A percentile compares a stretch with the other conserved stretches of the same genome.
Evolutionary conservation across 2,329 filamentous ascomycete genomes (phyloP).

Genomic region (Aspergillus pseudoterreus): DNA sequence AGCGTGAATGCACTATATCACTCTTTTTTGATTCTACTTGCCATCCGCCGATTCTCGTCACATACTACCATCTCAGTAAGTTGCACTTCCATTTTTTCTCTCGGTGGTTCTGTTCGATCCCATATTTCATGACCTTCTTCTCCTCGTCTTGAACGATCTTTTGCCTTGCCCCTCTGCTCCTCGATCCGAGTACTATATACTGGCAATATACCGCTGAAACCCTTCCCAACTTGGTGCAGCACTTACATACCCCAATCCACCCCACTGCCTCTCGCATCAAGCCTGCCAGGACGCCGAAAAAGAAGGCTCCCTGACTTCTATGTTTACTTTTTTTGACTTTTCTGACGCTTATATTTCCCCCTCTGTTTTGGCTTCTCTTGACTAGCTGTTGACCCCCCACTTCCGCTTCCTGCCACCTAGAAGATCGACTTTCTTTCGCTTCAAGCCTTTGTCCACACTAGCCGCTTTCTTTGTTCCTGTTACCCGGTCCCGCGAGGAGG

Average conservation of each 20-base stretch:
- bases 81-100: too few relatives aligned
- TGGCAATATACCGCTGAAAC: background rate
- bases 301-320: conserved; percentile 5
- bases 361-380: conserved; percentile 9
- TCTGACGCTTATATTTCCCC: background rate
- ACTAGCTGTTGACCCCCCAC: conserved; percentile 4
- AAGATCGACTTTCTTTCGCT: background rate
- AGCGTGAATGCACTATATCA: too few relatives aligned
- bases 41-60: too few relatives aligned
- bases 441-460: background rate
- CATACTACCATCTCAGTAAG: too few relatives aligned
- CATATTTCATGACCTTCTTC: too few relatives aligned
- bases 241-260: background rate
- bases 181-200: too few relatives aligned
- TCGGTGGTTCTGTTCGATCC: too few relatives aligned
- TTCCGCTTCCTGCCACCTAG: conserved; percentile 2
- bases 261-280: background rate
- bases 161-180: too few relatives aligned
- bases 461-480: background rate
- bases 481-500: background rate
- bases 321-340: conserved; percentile 10
- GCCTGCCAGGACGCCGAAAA: conserved; percentile 9
- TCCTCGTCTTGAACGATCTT: too few relatives aligned
- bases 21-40: too few relatives aligned
- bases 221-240: background rate